These are phyloP conservation scores for Polyporus tsugae DNA, from an alignment of 1,284 basidiomycete species.

Conservation along the genomic window DNA sequence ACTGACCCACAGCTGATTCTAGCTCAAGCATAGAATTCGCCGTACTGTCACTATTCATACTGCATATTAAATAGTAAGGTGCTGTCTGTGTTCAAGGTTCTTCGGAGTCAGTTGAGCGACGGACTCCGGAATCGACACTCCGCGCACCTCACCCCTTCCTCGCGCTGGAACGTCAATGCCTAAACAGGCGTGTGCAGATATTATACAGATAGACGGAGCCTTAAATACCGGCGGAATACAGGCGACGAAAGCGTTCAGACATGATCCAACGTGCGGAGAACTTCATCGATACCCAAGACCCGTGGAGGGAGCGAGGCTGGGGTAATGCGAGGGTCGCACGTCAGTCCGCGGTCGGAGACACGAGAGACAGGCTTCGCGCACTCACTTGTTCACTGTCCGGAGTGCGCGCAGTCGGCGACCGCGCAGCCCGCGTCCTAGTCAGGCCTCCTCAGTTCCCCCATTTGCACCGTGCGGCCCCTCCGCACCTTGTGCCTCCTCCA, in stretches of 20 bases:
- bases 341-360: neutral
- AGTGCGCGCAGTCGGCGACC: neutral
- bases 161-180: neutral
- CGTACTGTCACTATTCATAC: conserved; percentile 1
- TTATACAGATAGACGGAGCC: conserved; percentile 4
- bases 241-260: neutral
- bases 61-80: neutral
- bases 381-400: conserved; percentile 1
- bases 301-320: conserved; percentile 7
- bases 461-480: conserved; percentile 7
- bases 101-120: neutral
- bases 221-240: conserved; percentile 6
- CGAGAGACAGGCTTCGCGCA: neutral
- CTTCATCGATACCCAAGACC: conserved; percentile 5
- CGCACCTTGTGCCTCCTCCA: conserved; percentile 15
- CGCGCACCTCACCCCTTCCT: neutral
- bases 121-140: neutral
- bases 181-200: neutral
- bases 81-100: neutral
- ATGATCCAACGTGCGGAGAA: neutral
- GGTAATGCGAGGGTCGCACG: neutral
- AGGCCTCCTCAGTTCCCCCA: conserved; percentile 12
- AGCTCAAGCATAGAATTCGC: conserved; percentile 8
- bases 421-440: neutral
- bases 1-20: neutral